phyloP scores from a whole-genome alignment of 148 eudicot genomes.

The Selenicereus undatus region DNA sequence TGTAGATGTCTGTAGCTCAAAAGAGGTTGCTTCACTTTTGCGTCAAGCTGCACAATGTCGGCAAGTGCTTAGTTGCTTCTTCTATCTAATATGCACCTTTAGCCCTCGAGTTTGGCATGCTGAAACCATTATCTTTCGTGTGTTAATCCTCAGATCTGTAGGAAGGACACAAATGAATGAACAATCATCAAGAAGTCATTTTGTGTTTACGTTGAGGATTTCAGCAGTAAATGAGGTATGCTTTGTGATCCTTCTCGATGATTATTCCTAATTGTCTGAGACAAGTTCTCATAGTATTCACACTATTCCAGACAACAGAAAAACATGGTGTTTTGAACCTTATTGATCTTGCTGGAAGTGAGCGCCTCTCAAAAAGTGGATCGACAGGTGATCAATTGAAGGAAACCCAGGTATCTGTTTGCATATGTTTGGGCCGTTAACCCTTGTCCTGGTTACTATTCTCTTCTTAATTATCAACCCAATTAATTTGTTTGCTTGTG shows the following conservation, averaged over 20 bases:
- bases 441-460: neutral
- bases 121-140: neutral
- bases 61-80: constrained; percentile 17
- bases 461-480: neutral
- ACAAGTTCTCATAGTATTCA: neutral
- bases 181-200: constrained; percentile 84
- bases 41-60: constrained; percentile 72
- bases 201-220: constrained; percentile 73
- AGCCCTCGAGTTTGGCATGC: neutral
- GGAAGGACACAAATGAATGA: constrained; percentile 84
- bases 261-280: neutral
- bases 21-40: constrained; percentile 68
- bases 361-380: constrained; percentile 73
- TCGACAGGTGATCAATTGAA: constrained; percentile 76
- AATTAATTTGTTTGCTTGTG: constrained; percentile 5
- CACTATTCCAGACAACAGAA: constrained; percentile 53
- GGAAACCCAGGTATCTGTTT: constrained; percentile 60
- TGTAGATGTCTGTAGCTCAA: constrained; percentile 68
- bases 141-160: constrained; percentile 46
- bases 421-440: neutral
- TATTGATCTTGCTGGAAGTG: constrained; percentile 85
- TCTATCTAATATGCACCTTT: neutral
- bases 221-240: constrained; percentile 71
- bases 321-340: constrained; percentile 74
- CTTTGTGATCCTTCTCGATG: neutral